These are phyloP conservation scores for Rostrohypoxylon terebratum DNA, from an alignment of 495 filamentous ascomycete genomes.

Conservation along the genomic window DNA sequence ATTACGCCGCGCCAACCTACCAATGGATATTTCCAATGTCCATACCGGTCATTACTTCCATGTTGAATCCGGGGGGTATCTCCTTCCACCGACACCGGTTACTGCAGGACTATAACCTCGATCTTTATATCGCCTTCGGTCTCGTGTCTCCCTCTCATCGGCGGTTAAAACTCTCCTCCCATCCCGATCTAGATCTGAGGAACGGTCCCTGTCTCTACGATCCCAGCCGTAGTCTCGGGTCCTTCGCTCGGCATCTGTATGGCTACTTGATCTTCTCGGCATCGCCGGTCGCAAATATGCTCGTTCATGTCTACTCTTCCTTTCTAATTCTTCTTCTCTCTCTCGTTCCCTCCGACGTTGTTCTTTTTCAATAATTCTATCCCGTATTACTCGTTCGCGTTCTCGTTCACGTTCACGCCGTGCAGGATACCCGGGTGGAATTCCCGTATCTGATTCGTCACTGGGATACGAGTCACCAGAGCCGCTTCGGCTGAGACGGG, in stretches of 20 bases:
- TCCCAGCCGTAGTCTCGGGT: constrained; percentile 49
- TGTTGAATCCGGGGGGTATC: constrained; percentile 47
- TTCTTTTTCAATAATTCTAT: constrained; percentile 46
- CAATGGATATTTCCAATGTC: not conserved
- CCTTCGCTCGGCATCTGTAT: constrained; percentile 55
- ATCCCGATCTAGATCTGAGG: constrained; percentile 51
- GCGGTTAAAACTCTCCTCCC: constrained; percentile 43
- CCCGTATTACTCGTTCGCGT: constrained; percentile 37
- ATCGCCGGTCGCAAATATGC: constrained; percentile 47
- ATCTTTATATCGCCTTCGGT: constrained; percentile 46
- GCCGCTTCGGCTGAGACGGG: constrained; percentile 46
- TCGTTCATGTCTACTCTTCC: constrained; percentile 43
- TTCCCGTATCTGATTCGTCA: constrained; percentile 46
- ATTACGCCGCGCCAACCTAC: not conserved
- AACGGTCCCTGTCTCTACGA: constrained; percentile 40
- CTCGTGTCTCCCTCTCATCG: constrained; percentile 44
- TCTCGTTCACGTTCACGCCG: constrained; percentile 44
- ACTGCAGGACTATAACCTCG: constrained; percentile 49
- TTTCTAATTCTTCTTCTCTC: constrained; percentile 45
- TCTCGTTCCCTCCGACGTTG: constrained; percentile 47
- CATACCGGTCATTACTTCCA: constrained; percentile 26
- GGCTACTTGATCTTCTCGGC: constrained; percentile 59
- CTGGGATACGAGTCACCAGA: constrained; percentile 47
- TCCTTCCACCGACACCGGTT: constrained; percentile 53
- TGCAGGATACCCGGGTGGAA: constrained; percentile 29